Conservation (phyloP, 1,284 basidiomycete species). For the Ceratobasidium sp. region DNA sequence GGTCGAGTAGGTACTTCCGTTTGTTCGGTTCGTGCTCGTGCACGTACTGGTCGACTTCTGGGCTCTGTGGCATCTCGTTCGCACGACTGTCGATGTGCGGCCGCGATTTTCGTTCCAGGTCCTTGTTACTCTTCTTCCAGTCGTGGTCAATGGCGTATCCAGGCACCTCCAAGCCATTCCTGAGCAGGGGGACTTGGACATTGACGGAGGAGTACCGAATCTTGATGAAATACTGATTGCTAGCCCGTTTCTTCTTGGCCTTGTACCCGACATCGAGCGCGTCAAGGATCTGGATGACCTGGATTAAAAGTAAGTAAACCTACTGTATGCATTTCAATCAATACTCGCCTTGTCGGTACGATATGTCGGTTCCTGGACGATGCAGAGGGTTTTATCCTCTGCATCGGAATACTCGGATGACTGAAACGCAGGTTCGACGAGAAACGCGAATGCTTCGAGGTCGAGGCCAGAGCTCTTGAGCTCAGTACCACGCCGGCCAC, state of each 20-base stretch:
- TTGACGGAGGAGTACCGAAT: neutral
- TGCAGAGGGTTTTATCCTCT: neutral
- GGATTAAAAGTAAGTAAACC: neutral
- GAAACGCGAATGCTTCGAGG: neutral
- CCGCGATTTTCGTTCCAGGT: neutral
- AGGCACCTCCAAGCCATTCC: neutral
- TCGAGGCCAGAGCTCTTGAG: neutral
- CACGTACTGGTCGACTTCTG: too few species aligned
- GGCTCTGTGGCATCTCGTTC: neutral
- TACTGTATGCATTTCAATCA: neutral
- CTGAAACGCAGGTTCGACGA: neutral
- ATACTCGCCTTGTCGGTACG: neutral
- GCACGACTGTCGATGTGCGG: neutral
- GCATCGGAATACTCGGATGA: constrained; percentile 10
- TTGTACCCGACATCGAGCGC: neutral
- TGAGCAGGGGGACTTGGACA: neutral
- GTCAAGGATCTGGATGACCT: neutral
- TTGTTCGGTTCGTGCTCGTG: too few species aligned
- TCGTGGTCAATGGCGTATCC: neutral
- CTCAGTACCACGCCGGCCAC: neutral
- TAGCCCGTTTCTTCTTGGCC: neutral
- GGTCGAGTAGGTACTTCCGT: too few species aligned
- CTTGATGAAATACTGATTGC: neutral
- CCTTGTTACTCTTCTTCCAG: neutral
- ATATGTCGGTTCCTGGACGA: neutral